Evolutionary conservation across 352 stramenopile species (phyloP).

Genomic region (Globisporangium okanoganense): DNA sequence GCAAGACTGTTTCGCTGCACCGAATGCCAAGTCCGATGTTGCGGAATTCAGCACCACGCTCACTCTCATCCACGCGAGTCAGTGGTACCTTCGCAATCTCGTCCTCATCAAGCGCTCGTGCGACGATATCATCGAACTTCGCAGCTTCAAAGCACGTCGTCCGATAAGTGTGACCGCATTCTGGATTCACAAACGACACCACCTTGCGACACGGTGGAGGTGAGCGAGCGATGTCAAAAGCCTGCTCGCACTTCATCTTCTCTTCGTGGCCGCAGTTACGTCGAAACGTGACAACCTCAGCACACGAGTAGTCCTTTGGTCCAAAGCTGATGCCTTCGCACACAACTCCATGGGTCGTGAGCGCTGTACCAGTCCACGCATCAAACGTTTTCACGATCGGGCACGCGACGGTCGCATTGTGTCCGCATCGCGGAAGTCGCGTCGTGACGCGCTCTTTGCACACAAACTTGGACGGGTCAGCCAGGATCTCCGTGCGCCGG

Average conservation of each 20-base stretch:
- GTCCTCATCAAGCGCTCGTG: constrained; percentile 4
- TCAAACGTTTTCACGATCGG: constrained; percentile 35
- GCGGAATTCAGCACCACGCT: constrained; percentile 26
- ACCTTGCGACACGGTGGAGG: constrained; percentile 41
- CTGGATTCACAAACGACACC: constrained; percentile 49
- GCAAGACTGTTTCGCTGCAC: constrained; percentile 31
- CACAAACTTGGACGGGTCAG: constrained; percentile 27
- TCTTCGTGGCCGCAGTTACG: constrained; percentile 59
- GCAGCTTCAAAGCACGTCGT: constrained; percentile 48
- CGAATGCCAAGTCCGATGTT: constrained; percentile 41
- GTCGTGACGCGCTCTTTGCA: constrained; percentile 52
- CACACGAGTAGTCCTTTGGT: constrained; percentile 66
- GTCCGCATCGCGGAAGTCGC: constrained; percentile 61
- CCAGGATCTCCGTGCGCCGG: constrained; percentile 30
- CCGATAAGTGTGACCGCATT: constrained; percentile 61
- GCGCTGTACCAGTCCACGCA: constrained; percentile 39
- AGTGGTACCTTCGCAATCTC: constrained; percentile 18
- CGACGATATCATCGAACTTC: constrained; percentile 8
- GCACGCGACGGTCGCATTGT: constrained; percentile 49
- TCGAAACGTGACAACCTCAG: constrained; percentile 50
- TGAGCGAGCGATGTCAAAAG: constrained; percentile 58
- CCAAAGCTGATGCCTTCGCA: constrained; percentile 61
- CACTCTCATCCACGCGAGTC: constrained; percentile 26
- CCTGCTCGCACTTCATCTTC: constrained; percentile 50
- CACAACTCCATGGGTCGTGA: constrained; percentile 38